These are phyloP conservation scores for Aspergillus tubingensis DNA, from an alignment of 2,329 filamentous ascomycete species.

Conservation along the genomic window DNA sequence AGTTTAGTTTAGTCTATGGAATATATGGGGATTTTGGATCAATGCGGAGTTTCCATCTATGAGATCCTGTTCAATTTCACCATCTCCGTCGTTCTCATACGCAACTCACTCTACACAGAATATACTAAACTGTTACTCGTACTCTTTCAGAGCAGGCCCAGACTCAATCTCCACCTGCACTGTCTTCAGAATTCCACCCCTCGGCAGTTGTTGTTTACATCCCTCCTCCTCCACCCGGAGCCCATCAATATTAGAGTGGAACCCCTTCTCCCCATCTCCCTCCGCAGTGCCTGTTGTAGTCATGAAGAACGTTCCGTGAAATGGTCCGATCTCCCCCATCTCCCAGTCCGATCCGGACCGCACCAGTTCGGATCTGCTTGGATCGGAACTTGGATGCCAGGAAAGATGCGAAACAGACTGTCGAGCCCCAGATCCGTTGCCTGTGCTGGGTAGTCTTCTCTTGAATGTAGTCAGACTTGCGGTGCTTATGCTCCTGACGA, in stretches of 20 bases:
- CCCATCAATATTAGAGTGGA: not conserved
- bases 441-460: not conserved
- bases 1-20: not conserved
- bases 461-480: not conserved
- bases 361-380: constrained; percentile 2
- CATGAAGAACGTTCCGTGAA: constrained; percentile 14
- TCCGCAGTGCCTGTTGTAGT: constrained; percentile 17
- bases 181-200: constrained; percentile 23
- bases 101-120: not conserved
- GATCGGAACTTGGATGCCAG: not conserved
- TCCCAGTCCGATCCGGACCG: constrained; percentile 7
- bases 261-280: not conserved
- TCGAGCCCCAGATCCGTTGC: constrained; percentile 6
- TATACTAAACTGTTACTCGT: not conserved
- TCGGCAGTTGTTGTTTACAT: not conserved
- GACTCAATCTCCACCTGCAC: constrained; percentile 28
- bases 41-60: not conserved
- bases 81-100: not conserved
- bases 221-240: not conserved
- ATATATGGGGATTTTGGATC: not conserved
- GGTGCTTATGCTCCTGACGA: constrained; percentile 5
- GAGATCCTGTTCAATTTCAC: not conserved
- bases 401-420: not conserved
- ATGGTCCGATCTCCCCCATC: constrained; percentile 10
- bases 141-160: constrained; percentile 7